Conservation (phyloP, 352 stramenopile genomes). For the Phytophthora cactorum region DNA sequence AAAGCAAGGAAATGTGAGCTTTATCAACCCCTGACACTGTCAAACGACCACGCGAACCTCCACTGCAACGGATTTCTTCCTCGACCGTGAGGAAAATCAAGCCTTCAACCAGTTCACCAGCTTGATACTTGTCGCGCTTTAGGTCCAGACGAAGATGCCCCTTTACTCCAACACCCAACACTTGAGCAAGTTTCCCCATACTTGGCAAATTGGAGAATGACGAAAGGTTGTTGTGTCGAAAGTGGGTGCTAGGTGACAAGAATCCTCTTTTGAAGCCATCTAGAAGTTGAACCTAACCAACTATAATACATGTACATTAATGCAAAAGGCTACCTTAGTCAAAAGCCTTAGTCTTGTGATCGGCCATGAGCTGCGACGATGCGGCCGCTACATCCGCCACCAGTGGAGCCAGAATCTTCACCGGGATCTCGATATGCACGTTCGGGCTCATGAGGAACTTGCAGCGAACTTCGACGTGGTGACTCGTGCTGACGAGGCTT, state of each 20-base stretch:
- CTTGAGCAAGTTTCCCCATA: conserved; percentile 24
- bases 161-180: conserved; percentile 28
- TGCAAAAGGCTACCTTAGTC: background rate
- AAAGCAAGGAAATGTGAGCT: background rate
- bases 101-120: conserved; percentile 25
- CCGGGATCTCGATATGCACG: conserved; percentile 33
- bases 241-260: background rate
- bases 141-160: conserved; percentile 18
- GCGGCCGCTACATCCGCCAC: conserved; percentile 6
- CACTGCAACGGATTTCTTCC: conserved; percentile 26
- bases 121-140: conserved; percentile 16
- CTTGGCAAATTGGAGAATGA: conserved; percentile 9
- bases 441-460: conserved; percentile 35
- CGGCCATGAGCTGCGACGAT: conserved; percentile 3
- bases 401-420: conserved; percentile 25
- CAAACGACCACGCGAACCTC: conserved; percentile 2
- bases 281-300: conserved; percentile 15
- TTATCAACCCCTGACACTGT: too few species aligned
- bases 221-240: background rate
- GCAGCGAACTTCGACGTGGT: conserved; percentile 33
- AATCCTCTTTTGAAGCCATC: conserved; percentile 12
- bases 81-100: conserved; percentile 15
- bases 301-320: too few species aligned
- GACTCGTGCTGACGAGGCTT: conserved; percentile 17
- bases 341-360: conserved; percentile 19